Base-by-base conservation (phyloP, 371 early-diverging fungal genomes). In the Basidiobolus meristosporus region DNA sequence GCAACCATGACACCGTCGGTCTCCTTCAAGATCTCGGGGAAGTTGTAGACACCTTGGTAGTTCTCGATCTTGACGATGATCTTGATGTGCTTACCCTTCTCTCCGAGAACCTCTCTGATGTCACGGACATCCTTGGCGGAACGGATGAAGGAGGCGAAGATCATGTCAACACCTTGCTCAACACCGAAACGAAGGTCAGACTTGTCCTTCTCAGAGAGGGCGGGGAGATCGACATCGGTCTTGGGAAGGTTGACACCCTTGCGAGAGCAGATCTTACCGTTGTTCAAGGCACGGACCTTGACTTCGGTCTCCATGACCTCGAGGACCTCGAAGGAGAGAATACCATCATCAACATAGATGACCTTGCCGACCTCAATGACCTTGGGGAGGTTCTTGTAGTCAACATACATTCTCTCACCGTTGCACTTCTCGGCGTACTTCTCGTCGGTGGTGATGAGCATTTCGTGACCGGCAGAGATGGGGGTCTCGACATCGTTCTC, bases 1-100 rank as follows among this genome's bases (percentile, higher is more conserved):
- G 99, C 99, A 41, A 98, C 82, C 98, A 99, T 98, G 45, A 99
- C 74, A 45, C 97, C 98, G 64, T 99, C 99, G 7, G 95, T 80
- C 36, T 73, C 95, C 28, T 51, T 60, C 29, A 96, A 62, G 48
- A 99, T 98, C 51, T 90, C 95, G 51, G 91, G 89, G 71, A 99
- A 86, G 68, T 99, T 98, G 47, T 77, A 66, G 18, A 98, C 76
- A 34, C 91, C 99, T 63, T 90, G 82, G 47, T 84, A 77, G 47
- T 82, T 87, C 65, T 99, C 99, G 47, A 93, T 90, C 73, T 92
- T 92, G 51, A 80, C 70, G 38, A 95, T 88, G 52, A 90, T 89
- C 70, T 85, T 87, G 73, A 95, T 90, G 45, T 73, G 46, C 41
- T 63, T 63, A 42, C 87, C 85, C 22, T 69, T 68, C 35, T 74